phyloP scores from a whole-genome alignment of 1,284 basidiomycete genomes.

The Austroboletus novae-zelandiae region DNA sequence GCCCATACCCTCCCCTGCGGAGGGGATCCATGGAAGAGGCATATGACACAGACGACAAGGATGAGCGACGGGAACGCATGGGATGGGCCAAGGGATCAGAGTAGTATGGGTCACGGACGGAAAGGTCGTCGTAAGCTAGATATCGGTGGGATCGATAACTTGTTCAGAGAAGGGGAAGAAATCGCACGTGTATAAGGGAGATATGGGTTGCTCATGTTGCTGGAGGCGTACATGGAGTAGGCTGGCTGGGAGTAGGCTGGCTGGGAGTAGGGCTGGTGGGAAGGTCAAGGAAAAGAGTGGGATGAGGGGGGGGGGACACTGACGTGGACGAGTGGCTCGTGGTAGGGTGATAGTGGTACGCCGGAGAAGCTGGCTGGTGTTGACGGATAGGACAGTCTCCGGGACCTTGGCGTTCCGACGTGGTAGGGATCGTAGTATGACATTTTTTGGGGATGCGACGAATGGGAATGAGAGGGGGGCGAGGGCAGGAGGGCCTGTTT shows the following conservation, averaged over 20 bases:
- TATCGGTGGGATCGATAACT: conserved; percentile 3
- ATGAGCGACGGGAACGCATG: conserved; percentile 47
- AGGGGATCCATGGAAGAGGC: conserved; percentile 42
- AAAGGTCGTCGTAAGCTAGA: conserved; percentile 31
- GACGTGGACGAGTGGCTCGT: conserved; percentile 22
- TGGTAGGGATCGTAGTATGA: conserved; percentile 35
- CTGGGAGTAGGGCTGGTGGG: conserved; percentile 6
- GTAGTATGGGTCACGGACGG: conserved; percentile 24
- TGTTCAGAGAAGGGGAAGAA: not conserved
- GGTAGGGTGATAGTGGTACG: conserved; percentile 21
- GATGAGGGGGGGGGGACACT: not conserved
- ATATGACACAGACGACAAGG: conserved; percentile 48
- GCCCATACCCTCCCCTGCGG: conserved; percentile 41
- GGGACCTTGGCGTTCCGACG: conserved; percentile 23
- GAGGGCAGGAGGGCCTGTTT: conserved; percentile 6
- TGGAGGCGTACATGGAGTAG: conserved; percentile 27
- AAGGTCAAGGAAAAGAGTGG: conserved; percentile 4
- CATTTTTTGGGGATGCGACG: conserved; percentile 19
- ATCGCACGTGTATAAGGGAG: conserved; percentile 18
- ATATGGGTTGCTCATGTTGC: conserved; percentile 15
- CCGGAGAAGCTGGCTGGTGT: conserved; percentile 16
- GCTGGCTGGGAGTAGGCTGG: conserved; percentile 8
- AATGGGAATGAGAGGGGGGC: conserved; percentile 7
- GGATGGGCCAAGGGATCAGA: conserved; percentile 19
- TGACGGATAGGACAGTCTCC: conserved; percentile 22